Evolutionary conservation across 805 yeast species (phyloP), one percentile per base, ranked within the genome.

Genomic region (Myxozyma vanderwaltii): DNA sequence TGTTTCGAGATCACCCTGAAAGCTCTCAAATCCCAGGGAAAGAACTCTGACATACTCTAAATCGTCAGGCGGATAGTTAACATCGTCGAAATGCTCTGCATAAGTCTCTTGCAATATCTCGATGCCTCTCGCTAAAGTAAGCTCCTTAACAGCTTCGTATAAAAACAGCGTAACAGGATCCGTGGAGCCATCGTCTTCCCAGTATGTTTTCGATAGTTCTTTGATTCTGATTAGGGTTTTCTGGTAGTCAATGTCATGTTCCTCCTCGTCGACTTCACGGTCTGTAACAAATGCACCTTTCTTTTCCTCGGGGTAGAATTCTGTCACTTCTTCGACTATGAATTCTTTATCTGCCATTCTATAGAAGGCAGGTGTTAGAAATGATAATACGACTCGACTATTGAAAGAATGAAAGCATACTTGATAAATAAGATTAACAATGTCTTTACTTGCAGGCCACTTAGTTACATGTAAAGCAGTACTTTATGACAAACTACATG

Each of bases 11-110:
- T 54, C 63, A 21, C 35, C 53, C 5, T 55, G 53, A 23, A 53
- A 59, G 1, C 23, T 33, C 47, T 58, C 60, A 21, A 17, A 45
- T 7, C 61, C 62, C 27, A 36, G 48, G 64, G 27, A 10, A 17
- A 48, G 39, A 1, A 38, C n/a, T 6, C 21, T 6, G 41, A 38
- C 21, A 6, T 38, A 15, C 41, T 38, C 41, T 7, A 38, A 17
- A 38, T 13, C 21, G n/a, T 13, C 21, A 6, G n/a, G 41, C 6
- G 41, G 41, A 13, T 64, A 17, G 17, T 29, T 26, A 27, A 21
- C 26, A 24, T 41, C 46, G 21, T 12, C 21, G 17, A 24, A 12
- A 21, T 23, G 29, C 5, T 44, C 31, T n/a, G 23, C 35, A 21
- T 26, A 26, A 3, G 48, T 27, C n/a, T 24, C 48, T 4, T 21